Percentiles rank a stretch among this genome's conserved stretches.
These are phyloP conservation scores for Mrakiaceae sp. DNA, from an alignment of 1,284 basidiomycete genomes.

Conservation along the genomic window DNA sequence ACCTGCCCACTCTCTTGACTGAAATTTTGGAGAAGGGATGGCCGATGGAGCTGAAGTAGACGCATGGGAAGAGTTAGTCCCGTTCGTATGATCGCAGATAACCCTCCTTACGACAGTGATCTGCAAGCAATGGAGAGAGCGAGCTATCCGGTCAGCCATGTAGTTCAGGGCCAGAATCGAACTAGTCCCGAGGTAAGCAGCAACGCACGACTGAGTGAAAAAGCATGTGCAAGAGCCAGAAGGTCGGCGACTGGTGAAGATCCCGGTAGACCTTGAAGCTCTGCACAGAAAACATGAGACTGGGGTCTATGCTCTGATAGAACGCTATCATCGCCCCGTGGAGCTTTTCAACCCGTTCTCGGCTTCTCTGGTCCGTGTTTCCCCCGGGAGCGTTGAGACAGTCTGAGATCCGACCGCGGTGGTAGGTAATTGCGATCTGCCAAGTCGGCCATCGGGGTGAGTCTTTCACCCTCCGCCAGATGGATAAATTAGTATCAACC, in stretches of 20 bases:
- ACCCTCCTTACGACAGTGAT: conserved; percentile 8
- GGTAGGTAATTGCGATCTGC: neutral
- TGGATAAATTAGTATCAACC: no score
- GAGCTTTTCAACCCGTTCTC: neutral
- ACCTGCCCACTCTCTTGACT: conserved; percentile 5
- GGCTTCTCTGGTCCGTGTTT: conserved; percentile 1
- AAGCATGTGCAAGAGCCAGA: conserved; percentile 12
- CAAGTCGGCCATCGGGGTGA: neutral
- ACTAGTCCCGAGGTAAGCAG: neutral
- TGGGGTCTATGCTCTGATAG: conserved; percentile 2
- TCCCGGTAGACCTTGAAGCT: conserved; percentile 12
- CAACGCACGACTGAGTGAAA: conserved; percentile 14
- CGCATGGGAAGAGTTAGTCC: no score
- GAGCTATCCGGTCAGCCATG: neutral
- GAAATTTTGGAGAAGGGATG: conserved; percentile 13
- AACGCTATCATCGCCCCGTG: conserved; percentile 4
- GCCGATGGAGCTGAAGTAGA: conserved; percentile 10
- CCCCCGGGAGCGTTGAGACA: conserved; percentile 1
- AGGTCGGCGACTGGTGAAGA: conserved; percentile 2
- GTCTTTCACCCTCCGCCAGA: neutral
- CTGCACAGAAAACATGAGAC: conserved; percentile 6
- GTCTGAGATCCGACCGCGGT: conserved; percentile 14
- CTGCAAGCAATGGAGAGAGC: neutral
- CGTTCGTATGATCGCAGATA: neutral
- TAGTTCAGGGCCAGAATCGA: neutral